Evolutionary conservation across 306 rosid species (phyloP).

Genomic region (Cicer cuneatum): DNA sequence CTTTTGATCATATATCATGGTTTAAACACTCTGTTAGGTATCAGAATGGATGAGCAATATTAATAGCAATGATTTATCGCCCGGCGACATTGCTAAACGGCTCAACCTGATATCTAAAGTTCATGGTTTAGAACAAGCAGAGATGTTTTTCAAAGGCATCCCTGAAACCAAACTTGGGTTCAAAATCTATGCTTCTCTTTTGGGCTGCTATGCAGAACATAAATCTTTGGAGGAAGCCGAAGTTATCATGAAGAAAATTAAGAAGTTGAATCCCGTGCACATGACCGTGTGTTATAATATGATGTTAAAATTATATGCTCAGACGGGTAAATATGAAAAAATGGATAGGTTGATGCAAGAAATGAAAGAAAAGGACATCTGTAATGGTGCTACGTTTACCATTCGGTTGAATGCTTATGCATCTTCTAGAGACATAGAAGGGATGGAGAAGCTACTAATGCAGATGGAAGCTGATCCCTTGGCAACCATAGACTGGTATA

Average conservation of each 20-base stretch:
- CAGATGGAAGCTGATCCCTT: conserved; percentile 64
- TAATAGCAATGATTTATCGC: conserved; percentile 35
- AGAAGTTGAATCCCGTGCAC: conserved; percentile 40
- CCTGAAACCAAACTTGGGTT: conserved; percentile 48
- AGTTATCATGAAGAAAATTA: conserved; percentile 60
- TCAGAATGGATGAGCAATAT: conserved; percentile 62
- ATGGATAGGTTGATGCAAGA: conserved; percentile 57
- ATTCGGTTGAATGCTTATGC: conserved; percentile 64
- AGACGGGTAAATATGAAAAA: conserved; percentile 57
- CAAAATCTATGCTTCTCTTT: conserved; percentile 62
- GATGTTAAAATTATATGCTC: conserved; percentile 68
- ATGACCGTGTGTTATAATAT: conserved; percentile 51
- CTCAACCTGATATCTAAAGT: conserved; percentile 69
- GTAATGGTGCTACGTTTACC: conserved; percentile 46
- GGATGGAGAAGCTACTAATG: conserved; percentile 65
- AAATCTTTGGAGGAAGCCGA: conserved; percentile 64
- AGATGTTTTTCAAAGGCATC: conserved; percentile 55
- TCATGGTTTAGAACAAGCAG: conserved; percentile 65
- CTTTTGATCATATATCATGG: background rate
- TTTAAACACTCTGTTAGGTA: conserved; percentile 48
- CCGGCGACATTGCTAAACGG: conserved; percentile 54
- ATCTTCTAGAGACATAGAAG: conserved; percentile 43
- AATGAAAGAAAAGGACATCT: conserved; percentile 61
- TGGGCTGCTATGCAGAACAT: conserved; percentile 61
- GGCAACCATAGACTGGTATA: conserved; percentile 54